Evolutionary conservation across 768 basidiomycete species (phyloP).

Genomic region (Russula abietina): DNA sequence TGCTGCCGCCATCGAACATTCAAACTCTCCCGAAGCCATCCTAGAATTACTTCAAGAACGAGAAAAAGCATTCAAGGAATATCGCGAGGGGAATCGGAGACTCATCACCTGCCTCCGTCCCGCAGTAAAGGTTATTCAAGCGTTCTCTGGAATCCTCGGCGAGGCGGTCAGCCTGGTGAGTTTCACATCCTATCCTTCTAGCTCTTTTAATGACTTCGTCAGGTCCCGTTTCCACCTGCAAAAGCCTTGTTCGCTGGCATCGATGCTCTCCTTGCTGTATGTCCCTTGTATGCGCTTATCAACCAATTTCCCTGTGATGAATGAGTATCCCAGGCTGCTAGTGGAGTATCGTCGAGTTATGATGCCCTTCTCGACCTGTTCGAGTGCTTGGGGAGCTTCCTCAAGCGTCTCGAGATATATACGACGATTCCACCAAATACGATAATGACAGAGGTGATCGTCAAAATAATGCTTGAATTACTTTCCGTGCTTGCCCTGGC

Average conservation of each 20-base stretch:
- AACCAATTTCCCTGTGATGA: neutral
- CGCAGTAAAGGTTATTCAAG: neutral
- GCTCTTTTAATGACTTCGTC: too few species aligned
- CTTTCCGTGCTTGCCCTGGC: neutral
- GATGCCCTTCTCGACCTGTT: slow-evolving; percentile 2
- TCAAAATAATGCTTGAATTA: slow-evolving; percentile 3
- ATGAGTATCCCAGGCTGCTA: neutral
- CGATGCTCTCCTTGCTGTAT: neutral
- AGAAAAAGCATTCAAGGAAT: neutral
- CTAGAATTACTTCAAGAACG: neutral
- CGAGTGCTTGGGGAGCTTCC: neutral
- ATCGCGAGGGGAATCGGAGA: neutral
- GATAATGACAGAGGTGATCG: neutral
- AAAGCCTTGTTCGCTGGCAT: neutral
- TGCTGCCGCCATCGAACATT: neutral
- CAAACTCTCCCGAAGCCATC: neutral
- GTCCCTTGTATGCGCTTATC: neutral
- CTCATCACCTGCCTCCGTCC: neutral
- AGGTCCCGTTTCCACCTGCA: neutral
- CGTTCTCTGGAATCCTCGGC: neutral
- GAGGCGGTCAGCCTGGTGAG: neutral
- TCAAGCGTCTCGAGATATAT: neutral
- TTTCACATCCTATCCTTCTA: too few species aligned
- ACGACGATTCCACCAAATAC: neutral
- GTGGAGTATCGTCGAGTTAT: neutral